Percentiles rank a stretch among this genome's conserved stretches.
phyloP scores from a whole-genome alignment of 2,329 filamentous ascomycete species.

The Microcera coccophila region DNA sequence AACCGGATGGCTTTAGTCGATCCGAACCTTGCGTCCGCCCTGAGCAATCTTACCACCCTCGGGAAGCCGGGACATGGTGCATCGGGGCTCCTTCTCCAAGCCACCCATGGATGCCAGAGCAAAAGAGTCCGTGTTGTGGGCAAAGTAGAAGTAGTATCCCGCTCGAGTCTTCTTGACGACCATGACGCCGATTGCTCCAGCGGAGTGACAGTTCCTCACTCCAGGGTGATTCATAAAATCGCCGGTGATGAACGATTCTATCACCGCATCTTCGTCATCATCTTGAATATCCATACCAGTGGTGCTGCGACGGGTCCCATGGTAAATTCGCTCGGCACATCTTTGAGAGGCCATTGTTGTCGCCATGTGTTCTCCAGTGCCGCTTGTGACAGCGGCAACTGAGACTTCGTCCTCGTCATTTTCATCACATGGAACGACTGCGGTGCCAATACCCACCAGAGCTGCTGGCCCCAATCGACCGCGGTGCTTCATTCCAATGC shows the following conservation, averaged over 20 bases:
- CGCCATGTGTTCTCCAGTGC: slow-evolving; percentile 96
- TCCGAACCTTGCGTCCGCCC: slow-evolving; percentile 49
- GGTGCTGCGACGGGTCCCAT: slow-evolving; percentile 56
- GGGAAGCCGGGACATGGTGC: slow-evolving; percentile 79
- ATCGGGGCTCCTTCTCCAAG: slow-evolving; percentile 68
- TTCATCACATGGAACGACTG: slow-evolving; percentile 73
- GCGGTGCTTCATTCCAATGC: slow-evolving; percentile 96
- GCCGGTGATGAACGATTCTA: slow-evolving; percentile 73
- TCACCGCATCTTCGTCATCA: slow-evolving; percentile 70
- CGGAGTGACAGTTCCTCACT: slow-evolving; percentile 72
- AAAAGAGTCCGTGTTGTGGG: slow-evolving; percentile 89
- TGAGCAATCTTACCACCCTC: slow-evolving; percentile 51
- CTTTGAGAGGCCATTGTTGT: slow-evolving; percentile 87
- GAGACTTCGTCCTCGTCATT: slow-evolving; percentile 64
- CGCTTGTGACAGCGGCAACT: slow-evolving; percentile 84
- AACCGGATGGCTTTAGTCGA: too few species aligned
- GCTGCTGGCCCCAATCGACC: slow-evolving; percentile 90
- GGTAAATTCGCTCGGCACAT: slow-evolving; percentile 81
- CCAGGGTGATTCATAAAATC: slow-evolving; percentile 94
- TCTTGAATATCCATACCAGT: slow-evolving; percentile 62
- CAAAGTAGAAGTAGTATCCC: slow-evolving; percentile 84
- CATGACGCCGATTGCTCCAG: slow-evolving; percentile 88
- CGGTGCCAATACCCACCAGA: slow-evolving; percentile 84
- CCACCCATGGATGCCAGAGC: slow-evolving; percentile 86
- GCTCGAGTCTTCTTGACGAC: slow-evolving; percentile 76